Percentiles rank a stretch among this genome's conserved stretches.
Evolutionary conservation across 169 alveolate species (phyloP).

Genomic region (Besnoitia besnoiti): DNA sequence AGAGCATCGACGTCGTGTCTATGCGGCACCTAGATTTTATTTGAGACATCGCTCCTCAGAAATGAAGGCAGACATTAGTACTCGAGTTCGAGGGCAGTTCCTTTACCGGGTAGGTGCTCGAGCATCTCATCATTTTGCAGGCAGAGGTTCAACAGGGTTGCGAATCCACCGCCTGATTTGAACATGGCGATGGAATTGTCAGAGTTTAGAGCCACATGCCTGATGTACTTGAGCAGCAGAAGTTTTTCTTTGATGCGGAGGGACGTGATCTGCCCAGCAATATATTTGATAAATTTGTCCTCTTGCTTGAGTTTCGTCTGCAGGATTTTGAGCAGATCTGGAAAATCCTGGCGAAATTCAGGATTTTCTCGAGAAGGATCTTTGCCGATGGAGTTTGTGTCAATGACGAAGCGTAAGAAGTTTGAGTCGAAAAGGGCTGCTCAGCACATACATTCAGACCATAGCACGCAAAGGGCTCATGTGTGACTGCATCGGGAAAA

Average conservation of each 20-base stretch:
- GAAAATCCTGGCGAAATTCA: slow-evolving; percentile 16
- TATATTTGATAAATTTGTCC: background rate
- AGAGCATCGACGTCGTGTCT: background rate
- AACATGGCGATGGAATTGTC: background rate
- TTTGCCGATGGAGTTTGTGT: background rate
- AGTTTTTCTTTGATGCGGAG: slow-evolving; percentile 1
- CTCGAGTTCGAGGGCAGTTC: background rate
- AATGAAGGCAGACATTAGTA: no score
- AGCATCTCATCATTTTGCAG: slow-evolving; percentile 37
- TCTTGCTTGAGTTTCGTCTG: slow-evolving; percentile 12
- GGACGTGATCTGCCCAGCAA: background rate
- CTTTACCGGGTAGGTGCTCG: slow-evolving; percentile 28
- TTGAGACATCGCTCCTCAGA: background rate
- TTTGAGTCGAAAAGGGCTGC: slow-evolving; percentile 24
- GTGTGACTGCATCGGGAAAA: no score
- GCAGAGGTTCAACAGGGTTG: background rate
- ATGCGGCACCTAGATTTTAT: background rate
- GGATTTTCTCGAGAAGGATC: background rate
- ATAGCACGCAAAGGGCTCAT: background rate
- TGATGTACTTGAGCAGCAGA: slow-evolving; percentile 5
- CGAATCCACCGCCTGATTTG: background rate
- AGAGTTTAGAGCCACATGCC: background rate
- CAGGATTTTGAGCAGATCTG: background rate
- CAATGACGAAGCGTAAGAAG: background rate
- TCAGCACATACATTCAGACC: background rate